Evolutionary conservation across 1,284 basidiomycete genomes (phyloP).

Genomic region (Pascua sp.): DNA sequence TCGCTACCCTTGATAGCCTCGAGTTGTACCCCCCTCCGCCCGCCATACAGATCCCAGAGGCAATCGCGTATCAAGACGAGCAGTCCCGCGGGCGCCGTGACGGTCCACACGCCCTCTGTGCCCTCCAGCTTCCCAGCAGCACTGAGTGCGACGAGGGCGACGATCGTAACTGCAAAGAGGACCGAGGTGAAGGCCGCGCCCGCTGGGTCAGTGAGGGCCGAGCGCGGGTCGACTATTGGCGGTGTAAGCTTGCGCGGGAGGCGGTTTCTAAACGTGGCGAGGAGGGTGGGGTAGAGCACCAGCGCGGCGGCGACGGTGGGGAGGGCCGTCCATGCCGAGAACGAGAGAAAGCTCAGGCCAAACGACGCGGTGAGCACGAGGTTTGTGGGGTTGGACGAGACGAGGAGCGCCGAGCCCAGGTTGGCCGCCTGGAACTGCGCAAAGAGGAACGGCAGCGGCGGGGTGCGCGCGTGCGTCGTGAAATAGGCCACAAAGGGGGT

Average conservation of each 20-base stretch:
- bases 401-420: slow-evolving; percentile 56
- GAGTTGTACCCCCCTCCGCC: not conserved
- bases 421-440: slow-evolving; percentile 73
- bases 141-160: slow-evolving; percentile 59
- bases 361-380: slow-evolving; percentile 52
- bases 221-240: slow-evolving; percentile 51
- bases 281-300: slow-evolving; percentile 44
- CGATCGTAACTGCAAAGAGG: slow-evolving; percentile 57
- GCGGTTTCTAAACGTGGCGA: slow-evolving; percentile 1
- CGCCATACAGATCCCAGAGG: slow-evolving; percentile 54
- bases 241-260: slow-evolving; percentile 2
- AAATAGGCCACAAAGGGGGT: slow-evolving; percentile 85
- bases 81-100: slow-evolving; percentile 81
- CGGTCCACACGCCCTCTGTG: slow-evolving; percentile 65
- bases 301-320: slow-evolving; percentile 44
- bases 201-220: slow-evolving; percentile 53
- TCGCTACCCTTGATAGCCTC: no score
- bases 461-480: slow-evolving; percentile 62
- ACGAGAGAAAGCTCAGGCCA: slow-evolving; percentile 47
- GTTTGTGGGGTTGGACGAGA: slow-evolving; percentile 54
- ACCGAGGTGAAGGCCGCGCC: slow-evolving; percentile 55
- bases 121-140: slow-evolving; percentile 54
- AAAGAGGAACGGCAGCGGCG: slow-evolving; percentile 64
- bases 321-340: slow-evolving; percentile 48
- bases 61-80: slow-evolving; percentile 68